Evolutionary conservation across 2,329 filamentous ascomycete species (phyloP).

Genomic region (Aspergillus terreus): DNA sequence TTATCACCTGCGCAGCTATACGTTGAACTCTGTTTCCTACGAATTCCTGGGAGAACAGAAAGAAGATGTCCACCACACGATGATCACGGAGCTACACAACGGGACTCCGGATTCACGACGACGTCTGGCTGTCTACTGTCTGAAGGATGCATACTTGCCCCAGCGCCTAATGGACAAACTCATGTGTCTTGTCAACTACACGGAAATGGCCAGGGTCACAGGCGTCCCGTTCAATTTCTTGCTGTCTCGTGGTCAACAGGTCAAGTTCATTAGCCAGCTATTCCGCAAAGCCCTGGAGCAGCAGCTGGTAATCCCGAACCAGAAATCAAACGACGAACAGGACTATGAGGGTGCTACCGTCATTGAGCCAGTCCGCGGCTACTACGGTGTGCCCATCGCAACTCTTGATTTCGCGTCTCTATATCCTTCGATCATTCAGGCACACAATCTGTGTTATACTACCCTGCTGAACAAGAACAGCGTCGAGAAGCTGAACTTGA

Average conservation of each 20-base stretch:
- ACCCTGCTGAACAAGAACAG: slow-evolving; percentile 77
- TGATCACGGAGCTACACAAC: slow-evolving; percentile 98
- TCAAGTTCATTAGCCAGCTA: slow-evolving; percentile 95
- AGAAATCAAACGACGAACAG: slow-evolving; percentile 70
- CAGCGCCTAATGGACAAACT: slow-evolving; percentile 95
- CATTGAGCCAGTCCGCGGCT: slow-evolving; percentile 89
- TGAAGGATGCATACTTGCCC: slow-evolving; percentile 95
- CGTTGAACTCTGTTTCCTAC: slow-evolving; percentile 90
- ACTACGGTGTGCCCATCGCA: slow-evolving; percentile 91
- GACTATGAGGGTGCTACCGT: slow-evolving; percentile 98
- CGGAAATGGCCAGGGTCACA: slow-evolving; percentile 98
- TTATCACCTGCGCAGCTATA: slow-evolving; percentile 93
- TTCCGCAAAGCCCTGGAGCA: slow-evolving; percentile 94
- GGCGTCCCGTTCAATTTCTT: slow-evolving; percentile 96
- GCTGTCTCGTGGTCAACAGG: slow-evolving; percentile 86
- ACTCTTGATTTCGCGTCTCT: slow-evolving; percentile 98
- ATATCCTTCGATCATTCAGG: slow-evolving; percentile 98
- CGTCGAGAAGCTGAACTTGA: slow-evolving; percentile 70
- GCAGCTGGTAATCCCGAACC: slow-evolving; percentile 88
- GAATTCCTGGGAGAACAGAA: slow-evolving; percentile 97
- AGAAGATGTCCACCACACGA: slow-evolving; percentile 97
- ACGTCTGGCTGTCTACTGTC: slow-evolving; percentile 87
- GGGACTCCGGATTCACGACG: slow-evolving; percentile 89
- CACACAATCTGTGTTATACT: slow-evolving; percentile 97
- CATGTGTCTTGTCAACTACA: slow-evolving; percentile 98